Evolutionary conservation across 305 asterid genomes (phyloP).

Genomic region (Caryopteris hybrid): DNA sequence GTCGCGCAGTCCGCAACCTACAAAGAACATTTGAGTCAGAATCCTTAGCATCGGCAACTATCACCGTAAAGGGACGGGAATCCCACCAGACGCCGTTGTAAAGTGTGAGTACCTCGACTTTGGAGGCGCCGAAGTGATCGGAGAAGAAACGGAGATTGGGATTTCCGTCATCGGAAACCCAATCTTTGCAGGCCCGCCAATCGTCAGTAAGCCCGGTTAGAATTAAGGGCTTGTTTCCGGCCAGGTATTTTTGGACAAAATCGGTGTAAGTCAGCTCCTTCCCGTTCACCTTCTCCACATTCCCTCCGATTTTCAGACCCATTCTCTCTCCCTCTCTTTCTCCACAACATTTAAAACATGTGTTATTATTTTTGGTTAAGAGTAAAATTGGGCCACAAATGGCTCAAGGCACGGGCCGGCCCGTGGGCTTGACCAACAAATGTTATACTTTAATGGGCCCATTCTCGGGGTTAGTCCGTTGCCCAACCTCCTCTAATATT

Average conservation of each 20-base stretch:
- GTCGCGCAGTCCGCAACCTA: constrained; percentile 91
- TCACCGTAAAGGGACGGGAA: neutral
- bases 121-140: constrained; percentile 64
- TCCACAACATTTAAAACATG: no score
- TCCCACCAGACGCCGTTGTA: neutral
- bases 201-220: constrained; percentile 75
- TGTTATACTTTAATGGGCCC: no score
- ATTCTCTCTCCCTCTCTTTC: constrained; percentile 19
- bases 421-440: no score
- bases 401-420: no score
- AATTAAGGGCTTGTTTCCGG: constrained; percentile 62
- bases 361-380: no score
- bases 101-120: constrained; percentile 56
- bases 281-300: constrained; percentile 74
- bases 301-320: constrained; percentile 56
- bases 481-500: no score
- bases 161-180: constrained; percentile 61
- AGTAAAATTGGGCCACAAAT: no score
- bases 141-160: constrained; percentile 72
- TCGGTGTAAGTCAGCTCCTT: constrained; percentile 54
- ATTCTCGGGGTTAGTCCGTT: no score
- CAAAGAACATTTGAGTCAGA: neutral
- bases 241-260: constrained; percentile 50
- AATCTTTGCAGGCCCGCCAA: constrained; percentile 77
- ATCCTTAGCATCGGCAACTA: neutral